Conservation (phyloP, 768 basidiomycete genomes). For the Hygrocybe punicea region DNA sequence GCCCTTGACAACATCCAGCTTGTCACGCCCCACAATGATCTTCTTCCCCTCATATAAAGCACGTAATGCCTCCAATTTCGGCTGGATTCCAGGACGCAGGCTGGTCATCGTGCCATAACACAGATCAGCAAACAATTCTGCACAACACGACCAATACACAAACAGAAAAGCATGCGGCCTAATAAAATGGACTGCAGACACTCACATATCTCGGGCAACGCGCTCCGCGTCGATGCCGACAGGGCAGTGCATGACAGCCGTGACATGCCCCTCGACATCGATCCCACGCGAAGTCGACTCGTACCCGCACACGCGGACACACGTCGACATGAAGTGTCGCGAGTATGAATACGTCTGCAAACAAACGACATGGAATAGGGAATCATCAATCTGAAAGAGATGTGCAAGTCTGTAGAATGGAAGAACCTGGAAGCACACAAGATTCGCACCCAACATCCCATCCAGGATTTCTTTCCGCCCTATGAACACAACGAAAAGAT, state of each 20-base stretch:
- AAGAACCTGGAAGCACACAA: conserved; percentile 86
- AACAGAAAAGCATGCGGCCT: not conserved
- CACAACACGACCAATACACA: not conserved
- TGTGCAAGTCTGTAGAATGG: not conserved
- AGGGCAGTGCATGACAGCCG: conserved; percentile 83
- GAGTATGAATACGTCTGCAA: conserved; percentile 85
- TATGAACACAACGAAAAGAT: conserved; percentile 16
- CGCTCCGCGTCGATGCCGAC: conserved; percentile 94
- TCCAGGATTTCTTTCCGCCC: conserved; percentile 91
- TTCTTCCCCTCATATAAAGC: conserved; percentile 93
- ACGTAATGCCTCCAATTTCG: conserved; percentile 84
- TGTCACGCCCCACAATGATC: conserved; percentile 96
- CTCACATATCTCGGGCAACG: conserved; percentile 75
- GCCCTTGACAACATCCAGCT: conserved; percentile 97
- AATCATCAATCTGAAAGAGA: not conserved
- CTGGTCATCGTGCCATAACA: conserved; percentile 29
- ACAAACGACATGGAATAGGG: conserved; percentile 16
- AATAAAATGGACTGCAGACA: conserved; percentile 11
- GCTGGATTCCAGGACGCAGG: conserved; percentile 73
- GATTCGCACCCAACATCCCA: conserved; percentile 96
- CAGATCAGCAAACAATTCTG: not conserved
- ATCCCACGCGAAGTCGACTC: conserved; percentile 72
- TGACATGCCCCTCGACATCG: conserved; percentile 83
- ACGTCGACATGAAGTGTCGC: conserved; percentile 91
- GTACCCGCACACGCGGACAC: conserved; percentile 94